Evolutionary conservation across 768 basidiomycete species (phyloP), one percentile per base, ranked within the genome.

Genomic region (Suillus cothurnatus): DNA sequence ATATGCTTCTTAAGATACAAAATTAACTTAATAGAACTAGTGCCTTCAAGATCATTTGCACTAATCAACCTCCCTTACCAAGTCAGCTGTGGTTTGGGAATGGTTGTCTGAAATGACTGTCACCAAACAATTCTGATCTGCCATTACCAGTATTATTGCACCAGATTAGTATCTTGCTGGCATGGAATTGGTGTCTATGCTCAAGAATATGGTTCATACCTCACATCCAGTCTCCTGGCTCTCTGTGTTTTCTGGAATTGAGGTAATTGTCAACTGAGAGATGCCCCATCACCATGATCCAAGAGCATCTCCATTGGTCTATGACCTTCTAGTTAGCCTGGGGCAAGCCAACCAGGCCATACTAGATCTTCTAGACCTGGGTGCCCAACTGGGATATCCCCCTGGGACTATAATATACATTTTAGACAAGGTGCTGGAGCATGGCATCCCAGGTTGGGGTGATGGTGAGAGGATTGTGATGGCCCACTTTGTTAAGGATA

Each of bases 231-330:
- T n/a, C 32, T 23, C 41, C 4, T 65, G 64, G 64, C 47, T 45
- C 15, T 45, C 6, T n/a, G 19, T 45, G 1, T 45, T 45, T 53
- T 50, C 58, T 9, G 64, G 58, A 26, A 60, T 60, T 2, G 58
- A 64, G 15, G 34, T 64, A 6, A 64, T 64, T 36, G 32, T 58
- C 58, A 64, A 64, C 23, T 32, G 31, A 41, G 12, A 38, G n/a
- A 64, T 47, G 6, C 64, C 57, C 6, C 31, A 19, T 12, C 57
- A 60, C 17, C 6, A n/a, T 26, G 63, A 64, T 59, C 17, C 26
- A 36, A 36, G 38, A 23, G 39, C 26, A 15, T 56, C 63, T 0
- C 26, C 63, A 26, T 31, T 58, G 19, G 26, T 49, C 39, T 60
- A 47, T 12, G 45, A 64, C 31, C 45, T 59, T 23, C n/a, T 64